phyloP scores from a whole-genome alignment of 163 green algal species.

The Coccomyxa subellipsoidea region DNA sequence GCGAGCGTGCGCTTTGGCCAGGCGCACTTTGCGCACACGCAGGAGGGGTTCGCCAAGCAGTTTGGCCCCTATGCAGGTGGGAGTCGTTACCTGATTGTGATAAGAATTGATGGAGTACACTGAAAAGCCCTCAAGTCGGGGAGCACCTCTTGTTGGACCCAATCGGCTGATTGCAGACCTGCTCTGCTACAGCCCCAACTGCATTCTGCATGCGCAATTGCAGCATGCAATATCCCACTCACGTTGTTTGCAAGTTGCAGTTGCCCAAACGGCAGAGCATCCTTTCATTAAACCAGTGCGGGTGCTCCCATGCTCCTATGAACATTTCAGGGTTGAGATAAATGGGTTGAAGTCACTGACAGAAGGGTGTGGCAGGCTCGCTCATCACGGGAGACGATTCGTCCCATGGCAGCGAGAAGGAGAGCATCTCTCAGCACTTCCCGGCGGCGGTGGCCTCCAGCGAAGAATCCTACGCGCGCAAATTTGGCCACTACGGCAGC shows the following conservation, averaged over 20 bases:
- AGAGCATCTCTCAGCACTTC: neutral
- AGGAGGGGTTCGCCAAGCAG: neutral
- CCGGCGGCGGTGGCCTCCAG: neutral
- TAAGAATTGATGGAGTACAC: neutral
- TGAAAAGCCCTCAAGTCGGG: neutral
- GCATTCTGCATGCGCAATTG: neutral
- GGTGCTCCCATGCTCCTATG: too few species aligned
- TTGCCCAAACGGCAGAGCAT: too few species aligned
- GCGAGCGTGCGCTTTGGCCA: neutral
- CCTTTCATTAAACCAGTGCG: too few species aligned
- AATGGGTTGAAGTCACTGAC: neutral
- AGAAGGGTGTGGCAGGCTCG: neutral
- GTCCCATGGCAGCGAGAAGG: neutral
- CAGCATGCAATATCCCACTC: neutral
- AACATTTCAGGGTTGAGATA: too few species aligned
- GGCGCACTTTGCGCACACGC: neutral
- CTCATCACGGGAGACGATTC: neutral
- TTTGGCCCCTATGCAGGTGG: constrained; percentile 5
- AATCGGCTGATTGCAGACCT: neutral
- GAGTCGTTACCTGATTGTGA: neutral
- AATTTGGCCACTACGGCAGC: neutral
- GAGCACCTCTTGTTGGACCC: neutral
- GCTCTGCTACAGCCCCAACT: neutral
- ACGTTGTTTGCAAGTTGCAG: neutral
- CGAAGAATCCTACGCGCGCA: neutral